Conservation (phyloP, 306 rosid genomes). For the Glycine latifolia region DNA sequence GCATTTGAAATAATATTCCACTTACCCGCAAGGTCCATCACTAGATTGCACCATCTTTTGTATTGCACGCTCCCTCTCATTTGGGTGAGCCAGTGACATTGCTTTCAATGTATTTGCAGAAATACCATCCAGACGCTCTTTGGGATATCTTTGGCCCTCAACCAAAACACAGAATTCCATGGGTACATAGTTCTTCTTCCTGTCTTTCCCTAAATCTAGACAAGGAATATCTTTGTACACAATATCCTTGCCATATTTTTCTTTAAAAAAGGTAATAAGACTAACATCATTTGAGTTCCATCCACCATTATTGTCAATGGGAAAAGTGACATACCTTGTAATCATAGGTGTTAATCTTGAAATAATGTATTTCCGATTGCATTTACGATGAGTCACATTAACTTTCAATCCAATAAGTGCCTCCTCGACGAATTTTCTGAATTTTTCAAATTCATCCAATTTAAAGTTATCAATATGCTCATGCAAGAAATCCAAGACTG, state of each 20-base stretch:
- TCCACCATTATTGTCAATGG: conserved; percentile 50
- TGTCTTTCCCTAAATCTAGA: conserved; percentile 71
- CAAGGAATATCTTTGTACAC: conserved; percentile 68
- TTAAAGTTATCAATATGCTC: conserved; percentile 52
- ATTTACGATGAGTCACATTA: conserved; percentile 70
- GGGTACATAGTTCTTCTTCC: conserved; percentile 64
- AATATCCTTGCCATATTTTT: conserved; percentile 61
- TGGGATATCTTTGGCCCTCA: conserved; percentile 77
- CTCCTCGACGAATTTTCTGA: conserved; percentile 47
- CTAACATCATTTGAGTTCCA: conserved; percentile 47
- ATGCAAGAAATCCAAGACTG: conserved; percentile 65
- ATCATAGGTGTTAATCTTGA: conserved; percentile 49
- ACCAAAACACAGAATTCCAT: conserved; percentile 79
- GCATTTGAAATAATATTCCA: conserved; percentile 35
- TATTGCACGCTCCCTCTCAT: conserved; percentile 54
- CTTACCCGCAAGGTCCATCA: conserved; percentile 84
- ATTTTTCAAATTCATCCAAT: conserved; percentile 48
- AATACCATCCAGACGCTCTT: conserved; percentile 56
- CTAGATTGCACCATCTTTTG: conserved; percentile 60
- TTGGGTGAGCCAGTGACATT: conserved; percentile 57
- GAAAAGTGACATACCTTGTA: conserved; percentile 59
- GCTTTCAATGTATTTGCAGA: conserved; percentile 55
- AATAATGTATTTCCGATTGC: conserved; percentile 60
- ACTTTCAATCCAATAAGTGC: conserved; percentile 65
- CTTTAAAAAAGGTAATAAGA: conserved; percentile 63